These are phyloP conservation scores for Davidsoniella neocaledoniae DNA, from an alignment of 2,329 filamentous ascomycete species.

Conservation along the genomic window DNA sequence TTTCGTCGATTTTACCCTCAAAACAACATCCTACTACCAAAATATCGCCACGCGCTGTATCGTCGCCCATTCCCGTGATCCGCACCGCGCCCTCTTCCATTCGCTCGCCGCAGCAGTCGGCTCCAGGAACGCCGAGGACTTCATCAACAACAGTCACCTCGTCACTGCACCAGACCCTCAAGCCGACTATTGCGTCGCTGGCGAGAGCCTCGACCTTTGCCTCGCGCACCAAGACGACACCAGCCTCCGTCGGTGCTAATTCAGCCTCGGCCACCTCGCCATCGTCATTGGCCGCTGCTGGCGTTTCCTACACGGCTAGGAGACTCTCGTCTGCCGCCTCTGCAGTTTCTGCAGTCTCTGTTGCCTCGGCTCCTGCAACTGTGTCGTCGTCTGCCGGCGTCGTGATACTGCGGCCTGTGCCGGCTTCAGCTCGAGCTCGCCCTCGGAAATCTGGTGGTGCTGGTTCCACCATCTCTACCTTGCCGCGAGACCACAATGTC, in stretches of 20 bases:
- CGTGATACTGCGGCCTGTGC: slow-evolving; percentile 8
- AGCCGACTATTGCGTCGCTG: slow-evolving; percentile 10
- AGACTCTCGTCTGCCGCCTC: neutral
- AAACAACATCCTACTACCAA: neutral
- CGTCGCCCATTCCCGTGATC: slow-evolving; percentile 6
- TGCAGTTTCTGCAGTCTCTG: neutral
- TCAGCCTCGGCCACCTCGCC: neutral
- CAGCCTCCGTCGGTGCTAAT: neutral
- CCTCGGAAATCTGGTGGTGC: neutral
- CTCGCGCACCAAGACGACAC: slow-evolving; percentile 1
- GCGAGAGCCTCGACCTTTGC: slow-evolving; percentile 8
- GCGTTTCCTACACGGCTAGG: neutral
- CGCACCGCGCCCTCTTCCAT: neutral
- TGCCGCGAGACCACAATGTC: slow-evolving; percentile 5
- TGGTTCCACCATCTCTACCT: neutral
- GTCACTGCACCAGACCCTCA: neutral
- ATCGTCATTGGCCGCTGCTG: neutral
- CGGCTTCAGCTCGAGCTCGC: slow-evolving; percentile 3
- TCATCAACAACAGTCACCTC: neutral
- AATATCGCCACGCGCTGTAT: slow-evolving; percentile 6
- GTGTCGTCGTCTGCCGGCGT: slow-evolving; percentile 2
- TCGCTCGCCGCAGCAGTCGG: neutral
- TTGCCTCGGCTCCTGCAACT: neutral
- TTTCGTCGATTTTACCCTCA: slow-evolving; percentile 1
- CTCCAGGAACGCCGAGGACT: neutral